Evolutionary conservation across 2,329 filamentous ascomycete species (phyloP), one percentile per base, ranked within the genome.

Genomic region (Scedosporium dehoogii): DNA sequence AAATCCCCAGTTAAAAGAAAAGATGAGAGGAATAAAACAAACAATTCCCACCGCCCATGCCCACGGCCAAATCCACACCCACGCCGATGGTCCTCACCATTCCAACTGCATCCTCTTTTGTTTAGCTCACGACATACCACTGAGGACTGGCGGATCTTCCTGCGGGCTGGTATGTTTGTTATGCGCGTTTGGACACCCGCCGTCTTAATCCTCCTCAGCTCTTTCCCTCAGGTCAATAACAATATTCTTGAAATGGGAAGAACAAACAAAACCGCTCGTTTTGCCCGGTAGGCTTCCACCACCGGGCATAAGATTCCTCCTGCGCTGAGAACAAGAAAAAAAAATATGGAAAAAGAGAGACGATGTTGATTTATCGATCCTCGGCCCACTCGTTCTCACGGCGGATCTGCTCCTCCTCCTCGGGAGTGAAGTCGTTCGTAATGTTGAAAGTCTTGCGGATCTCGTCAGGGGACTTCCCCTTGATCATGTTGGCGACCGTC

Each of bases 391-490:
- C 90, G 74, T 94, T 94, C 81, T 94, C 90, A 3, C 90, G 85
- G 63, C 90, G 88, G 67, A 94, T 99, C 83, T 99, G 94, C 73
- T 99, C 94, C 77, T 99, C 94, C 79, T 99, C 94, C 77, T 99
- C 94, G 2, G 93, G 91, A 0, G 94, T 97, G 79, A 99, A 99
- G 76, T 99, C 94, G 71, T 99, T 99, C 71, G 96, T 94, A 72
- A 99, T 99, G 80, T 99, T 99, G 82, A 99, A 99, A 0, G 94
- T 99, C 84, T 97, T 99, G 60, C 94, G 90, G 71, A 99, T 99
- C 81, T 99, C 94, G 75, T 99, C 94, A 3, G 94, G 94, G 0
- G 92, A 96, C 84, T 99, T 99, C 79, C 94, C 94, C 89, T 99
- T 99, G 83, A 99, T 99, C 94, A 99, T 99, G 79, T 99, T 99